These are phyloP conservation scores for Panicum miliaceum DNA, from an alignment of 176 grass and related monocot genomes.

Conservation along the genomic window DNA sequence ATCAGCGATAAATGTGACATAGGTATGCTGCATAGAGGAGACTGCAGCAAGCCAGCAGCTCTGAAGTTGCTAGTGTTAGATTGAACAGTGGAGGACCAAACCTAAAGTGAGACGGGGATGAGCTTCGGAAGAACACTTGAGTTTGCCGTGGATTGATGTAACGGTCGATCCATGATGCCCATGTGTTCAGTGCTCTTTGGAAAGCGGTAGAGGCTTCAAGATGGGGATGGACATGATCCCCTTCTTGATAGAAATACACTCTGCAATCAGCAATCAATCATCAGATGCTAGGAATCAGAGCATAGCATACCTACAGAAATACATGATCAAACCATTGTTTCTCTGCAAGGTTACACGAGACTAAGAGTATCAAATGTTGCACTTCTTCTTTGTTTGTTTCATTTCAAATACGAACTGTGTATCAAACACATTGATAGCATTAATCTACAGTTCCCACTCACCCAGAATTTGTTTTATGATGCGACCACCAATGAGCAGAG, in stretches of 20 bases:
- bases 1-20: not conserved
- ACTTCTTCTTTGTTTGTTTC: not conserved
- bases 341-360: not conserved
- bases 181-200: constrained; percentile 74
- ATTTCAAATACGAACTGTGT: not conserved
- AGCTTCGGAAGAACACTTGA: constrained; percentile 87
- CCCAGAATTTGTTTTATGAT: constrained; percentile 93
- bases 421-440: not conserved
- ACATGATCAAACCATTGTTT: not conserved
- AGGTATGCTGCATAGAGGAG: not conserved
- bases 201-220: constrained; percentile 74
- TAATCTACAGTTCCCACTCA: constrained; percentile 49
- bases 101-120: constrained; percentile 90
- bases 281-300: not conserved
- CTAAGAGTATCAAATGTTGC: not conserved
- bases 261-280: constrained; percentile 46
- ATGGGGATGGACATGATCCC: constrained; percentile 56
- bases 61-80: not conserved
- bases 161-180: constrained; percentile 74
- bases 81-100: constrained; percentile 33
- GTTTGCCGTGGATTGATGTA: constrained; percentile 60
- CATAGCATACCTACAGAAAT: not conserved
- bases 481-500: constrained; percentile 96
- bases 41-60: not conserved
- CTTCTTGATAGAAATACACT: constrained; percentile 93